Percentiles rank a stretch among this genome's conserved stretches.
These are phyloP conservation scores for Ophiostoma triangulosporum DNA, from an alignment of 2,329 filamentous ascomycete species.

Conservation along the genomic window DNA sequence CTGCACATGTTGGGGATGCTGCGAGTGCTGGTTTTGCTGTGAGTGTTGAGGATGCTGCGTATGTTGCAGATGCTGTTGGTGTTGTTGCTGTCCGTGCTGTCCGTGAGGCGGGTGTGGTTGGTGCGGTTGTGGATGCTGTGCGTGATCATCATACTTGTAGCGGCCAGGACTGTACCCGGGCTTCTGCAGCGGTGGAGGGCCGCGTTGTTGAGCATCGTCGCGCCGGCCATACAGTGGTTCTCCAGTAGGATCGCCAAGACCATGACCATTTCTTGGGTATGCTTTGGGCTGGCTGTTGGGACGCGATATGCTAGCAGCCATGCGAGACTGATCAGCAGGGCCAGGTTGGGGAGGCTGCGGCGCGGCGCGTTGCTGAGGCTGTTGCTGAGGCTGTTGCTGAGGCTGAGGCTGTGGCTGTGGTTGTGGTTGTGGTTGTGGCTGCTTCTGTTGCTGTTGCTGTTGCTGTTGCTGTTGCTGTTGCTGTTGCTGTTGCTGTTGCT, in stretches of 20 bases:
- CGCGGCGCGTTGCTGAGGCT: constrained; percentile 32
- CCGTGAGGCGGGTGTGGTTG: constrained; percentile 20
- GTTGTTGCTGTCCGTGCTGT: constrained; percentile 23
- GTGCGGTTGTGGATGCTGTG: constrained; percentile 18
- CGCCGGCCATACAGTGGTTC: constrained; percentile 30
- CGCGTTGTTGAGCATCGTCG: constrained; percentile 28
- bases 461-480: constrained; percentile 29
- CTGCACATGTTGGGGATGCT: neutral
- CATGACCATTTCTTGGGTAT: constrained; percentile 27
- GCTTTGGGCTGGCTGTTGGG: constrained; percentile 38
- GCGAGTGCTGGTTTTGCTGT: neutral
- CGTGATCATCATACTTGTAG: constrained; percentile 36
- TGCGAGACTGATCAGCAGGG: constrained; percentile 27
- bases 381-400: constrained; percentile 25
- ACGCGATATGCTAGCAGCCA: constrained; percentile 26
- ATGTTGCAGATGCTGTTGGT: constrained; percentile 13
- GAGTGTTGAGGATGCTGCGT: neutral
- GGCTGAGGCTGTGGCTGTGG: neutral
- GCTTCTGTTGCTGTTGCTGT: neutral
- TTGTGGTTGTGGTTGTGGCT: neutral
- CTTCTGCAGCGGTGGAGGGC: constrained; percentile 16
- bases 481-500: constrained; percentile 29
- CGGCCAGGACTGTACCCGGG: constrained; percentile 41
- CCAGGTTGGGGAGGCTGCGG: constrained; percentile 34
- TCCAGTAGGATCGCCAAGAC: constrained; percentile 13